phyloP scores from a whole-genome alignment of 2,329 filamentous ascomycete species.

The Biscogniauxia sp. region DNA sequence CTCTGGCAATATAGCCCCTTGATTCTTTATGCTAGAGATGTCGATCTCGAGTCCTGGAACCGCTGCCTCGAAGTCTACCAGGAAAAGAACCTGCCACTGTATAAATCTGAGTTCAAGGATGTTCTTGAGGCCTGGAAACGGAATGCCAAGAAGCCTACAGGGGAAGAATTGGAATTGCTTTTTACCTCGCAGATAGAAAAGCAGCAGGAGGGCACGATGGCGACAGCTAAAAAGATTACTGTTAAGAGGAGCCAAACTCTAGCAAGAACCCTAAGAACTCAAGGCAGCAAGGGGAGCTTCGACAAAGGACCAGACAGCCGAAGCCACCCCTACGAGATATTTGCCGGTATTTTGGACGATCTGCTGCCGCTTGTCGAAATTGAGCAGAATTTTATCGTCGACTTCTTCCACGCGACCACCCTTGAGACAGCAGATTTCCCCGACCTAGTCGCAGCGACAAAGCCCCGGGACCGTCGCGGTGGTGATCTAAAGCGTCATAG shows the following conservation, averaged over 20 bases:
- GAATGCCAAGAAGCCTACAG: constrained; percentile 69
- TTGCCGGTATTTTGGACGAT: constrained; percentile 76
- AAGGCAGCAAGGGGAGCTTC: constrained; percentile 49
- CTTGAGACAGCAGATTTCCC: constrained; percentile 78
- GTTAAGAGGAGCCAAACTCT: constrained; percentile 91
- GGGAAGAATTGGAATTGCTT: constrained; percentile 79
- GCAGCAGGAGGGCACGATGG: constrained; percentile 72
- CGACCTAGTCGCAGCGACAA: constrained; percentile 67
- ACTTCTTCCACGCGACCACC: constrained; percentile 94
- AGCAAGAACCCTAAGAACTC: constrained; percentile 68
- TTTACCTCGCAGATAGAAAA: constrained; percentile 84
- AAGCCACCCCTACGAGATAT: constrained; percentile 76
- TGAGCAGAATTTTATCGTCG: constrained; percentile 96
- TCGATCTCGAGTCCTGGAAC: constrained; percentile 80
- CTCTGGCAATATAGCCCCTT: constrained; percentile 88
- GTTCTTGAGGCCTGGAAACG: constrained; percentile 77
- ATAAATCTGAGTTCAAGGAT: constrained; percentile 78
- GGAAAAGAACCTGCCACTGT: constrained; percentile 70
- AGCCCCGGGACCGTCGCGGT: constrained; percentile 66
- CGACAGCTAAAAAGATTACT: constrained; percentile 83
- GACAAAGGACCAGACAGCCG: constrained; percentile 64
- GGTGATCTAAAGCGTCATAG: constrained; percentile 72
- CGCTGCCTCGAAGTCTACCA: constrained; percentile 78
- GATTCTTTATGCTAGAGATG: constrained; percentile 83
- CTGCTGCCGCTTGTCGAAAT: constrained; percentile 80